phyloP scores from a whole-genome alignment of 1,284 basidiomycete species.

The Trametes sp. region DNA sequence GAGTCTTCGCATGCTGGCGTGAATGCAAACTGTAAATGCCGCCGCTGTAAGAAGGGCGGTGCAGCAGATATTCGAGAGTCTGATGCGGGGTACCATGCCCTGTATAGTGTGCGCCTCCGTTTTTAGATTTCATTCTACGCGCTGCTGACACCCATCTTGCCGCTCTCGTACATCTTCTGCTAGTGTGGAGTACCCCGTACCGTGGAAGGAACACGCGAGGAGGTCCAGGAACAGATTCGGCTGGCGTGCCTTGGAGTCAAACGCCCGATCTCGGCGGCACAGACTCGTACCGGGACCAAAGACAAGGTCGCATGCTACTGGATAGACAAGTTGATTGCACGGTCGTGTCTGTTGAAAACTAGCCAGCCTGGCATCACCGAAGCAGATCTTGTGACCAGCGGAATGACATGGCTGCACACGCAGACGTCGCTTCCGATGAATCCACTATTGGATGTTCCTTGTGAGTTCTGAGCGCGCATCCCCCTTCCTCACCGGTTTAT shows the following conservation, averaged over 20 bases:
- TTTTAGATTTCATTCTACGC: too few species aligned
- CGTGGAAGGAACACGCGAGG: background rate
- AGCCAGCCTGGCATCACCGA: too few species aligned
- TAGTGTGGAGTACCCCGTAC: background rate
- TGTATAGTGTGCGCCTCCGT: background rate
- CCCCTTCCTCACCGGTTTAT: background rate
- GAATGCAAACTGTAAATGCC: conserved; percentile 33
- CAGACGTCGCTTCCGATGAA: background rate
- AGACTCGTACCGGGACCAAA: conserved; percentile 18
- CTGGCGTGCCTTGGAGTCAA: background rate
- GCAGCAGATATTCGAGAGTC: conserved; percentile 29
- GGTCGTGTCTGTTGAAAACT: too few species aligned
- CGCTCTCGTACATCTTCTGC: background rate
- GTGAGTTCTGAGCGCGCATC: background rate
- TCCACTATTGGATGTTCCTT: background rate
- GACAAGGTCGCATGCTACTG: conserved; percentile 18
- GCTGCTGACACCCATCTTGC: too few species aligned
- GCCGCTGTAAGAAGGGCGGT: conserved; percentile 36
- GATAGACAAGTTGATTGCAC: conserved; percentile 4
- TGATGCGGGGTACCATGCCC: conserved; percentile 24
- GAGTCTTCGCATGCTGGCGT: conserved; percentile 38
- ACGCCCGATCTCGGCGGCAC: background rate
- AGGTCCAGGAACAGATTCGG: background rate
- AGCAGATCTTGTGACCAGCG: conserved; percentile 1
- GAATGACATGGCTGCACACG: background rate